Base-by-base conservation (phyloP, 805 yeast genomes). In the Wickerhamomyces rabaulensis region DNA sequence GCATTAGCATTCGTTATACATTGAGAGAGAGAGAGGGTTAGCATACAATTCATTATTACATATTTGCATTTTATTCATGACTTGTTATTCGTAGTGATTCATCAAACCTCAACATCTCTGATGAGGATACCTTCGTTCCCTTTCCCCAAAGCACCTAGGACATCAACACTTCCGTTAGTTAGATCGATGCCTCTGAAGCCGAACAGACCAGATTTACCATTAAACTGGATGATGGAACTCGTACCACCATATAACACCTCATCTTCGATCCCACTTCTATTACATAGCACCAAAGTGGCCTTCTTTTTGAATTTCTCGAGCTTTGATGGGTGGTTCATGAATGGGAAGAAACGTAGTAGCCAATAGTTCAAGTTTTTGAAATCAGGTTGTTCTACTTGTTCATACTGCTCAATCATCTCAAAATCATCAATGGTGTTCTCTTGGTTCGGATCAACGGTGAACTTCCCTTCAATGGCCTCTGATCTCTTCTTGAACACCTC, bases 201-300 rank as follows among this genome's bases (percentile, higher is more conserved):
- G 1, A 38, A 6, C 1, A 46, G 46, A 0, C 59, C 58, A 4
- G 57, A 53, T 20, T 51, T 51, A 0, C 78, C 79, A 50, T 71
- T 71, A 53, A 85, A 84, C 50, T 76, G 74, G 39, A 78, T 62
- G 4, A 87, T 77, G 2, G 69, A 71, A 3, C 80, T 69, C 1
- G 87, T 74, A 5, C 95, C 92, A 1, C 82, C 89, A 52, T 84
- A 88, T 51, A 80, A 63, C 2, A 80, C 75, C 37, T 74, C 77
- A 41, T 71, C 81, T 60, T 90, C 97, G n/a, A 83, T 67, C 0
- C 97, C 97, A 9, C 78, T 68, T 51, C 97, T 69, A 60, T 90
- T 89, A 54, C 89, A 79, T 6, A 80, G 58, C 0, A 84, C 75
- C 12, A 84, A 58, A 1, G 70, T 61, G 0, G 69, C 64, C 23